Evolutionary conservation across 2,329 filamentous ascomycete species (phyloP), one percentile per base, ranked within the genome.

Genomic region (Nothophoma quercina): DNA sequence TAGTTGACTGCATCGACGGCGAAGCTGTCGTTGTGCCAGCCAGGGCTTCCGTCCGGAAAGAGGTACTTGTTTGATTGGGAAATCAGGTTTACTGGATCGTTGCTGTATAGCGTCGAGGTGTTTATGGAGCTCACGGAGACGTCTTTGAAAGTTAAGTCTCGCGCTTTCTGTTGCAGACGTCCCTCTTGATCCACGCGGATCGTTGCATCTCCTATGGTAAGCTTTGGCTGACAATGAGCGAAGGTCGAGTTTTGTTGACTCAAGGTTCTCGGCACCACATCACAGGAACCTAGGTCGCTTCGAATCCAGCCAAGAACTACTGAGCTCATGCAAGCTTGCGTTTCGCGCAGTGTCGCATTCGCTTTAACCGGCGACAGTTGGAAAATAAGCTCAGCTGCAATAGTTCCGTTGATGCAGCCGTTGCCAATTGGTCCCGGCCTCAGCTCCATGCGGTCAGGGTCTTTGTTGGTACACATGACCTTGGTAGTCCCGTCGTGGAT

Each of bases 1-100:
- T 83, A 78, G 39, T 78, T 81, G 23, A 80, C 64, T 69, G 77
- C 83, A 32, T 81, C 79, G 0, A 59, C 61, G 0, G 80, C 67
- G 1, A 75, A 63, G 0, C 70, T 76, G 34, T 82, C 75, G 47
- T 81, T 83, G 56, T 84, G 83, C 77, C 78, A 83, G 2, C 28
- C 58, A 0, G 19, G 1, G 3, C 7, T n/a, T 4, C 3, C 2
- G 18, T 8, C 25, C 3, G 23, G 22, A 28, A 72, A 67, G 0
- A 73, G 1, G 22, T 68, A 72, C 1, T 12, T 12, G 18, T 61
- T 67, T 0, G 42, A 58, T 38, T 74, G 71, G 0, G 40, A 42
- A 0, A 72, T 52, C 0, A 75, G 25, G 26, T 73, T 63, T 2
- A 46, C 16, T 0, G 59, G 42, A 5, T 59, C 63, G 15, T 65